Evolutionary conservation across 1,284 basidiomycete genomes (phyloP), one percentile per base, ranked within the genome.

Genomic region (Moesziomyces aphidis): DNA sequence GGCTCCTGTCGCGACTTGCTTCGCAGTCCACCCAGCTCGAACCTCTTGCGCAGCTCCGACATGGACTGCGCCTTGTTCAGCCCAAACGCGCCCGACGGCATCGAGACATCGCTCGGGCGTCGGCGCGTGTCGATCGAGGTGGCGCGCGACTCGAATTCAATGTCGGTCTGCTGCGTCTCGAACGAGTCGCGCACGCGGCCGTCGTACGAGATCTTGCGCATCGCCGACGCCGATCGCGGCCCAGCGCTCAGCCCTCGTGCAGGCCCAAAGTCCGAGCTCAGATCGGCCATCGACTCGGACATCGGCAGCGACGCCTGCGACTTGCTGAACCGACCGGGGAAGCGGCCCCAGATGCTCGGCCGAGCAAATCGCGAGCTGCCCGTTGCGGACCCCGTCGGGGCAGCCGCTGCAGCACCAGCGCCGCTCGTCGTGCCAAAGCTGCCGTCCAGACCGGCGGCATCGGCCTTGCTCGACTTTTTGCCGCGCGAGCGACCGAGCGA

Each of bases 101-200:
- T 54, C 23, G 67, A 64, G 0, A 56, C 67, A 42, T 64, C 61
- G 50, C 71, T 73, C 5, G 60, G 56, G 10, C 57, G 45, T 13
- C 58, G 52, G 17, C 71, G 50, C 0, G 65, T 73, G 26, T 69
- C 65, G 34, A 73, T 51, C 28, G 71, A 73, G 6, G 65, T 65
- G 9, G 71, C 71, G 42, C 71, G 61, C 58, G 71, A 69, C 39
- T 68, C 71, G 22, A 73, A 73, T 48, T 68, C 65, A 42, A 73
- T 54, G 36, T 56, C 59, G 10, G 71, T 73, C 55, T 73, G 65
- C 50, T 69, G 72, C 46, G 72, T 70, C 52, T 74, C 72, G 58
- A 73, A 61, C 22, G 71, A 73, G 8, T 73, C 61, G 6, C 71
- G 54, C 11, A 73, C 55, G 22, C 70, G 61, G 23, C 50, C 56